Evolutionary conservation across 208 protist species (phyloP).

Genomic region (Trypanosoma platydactyli): DNA sequence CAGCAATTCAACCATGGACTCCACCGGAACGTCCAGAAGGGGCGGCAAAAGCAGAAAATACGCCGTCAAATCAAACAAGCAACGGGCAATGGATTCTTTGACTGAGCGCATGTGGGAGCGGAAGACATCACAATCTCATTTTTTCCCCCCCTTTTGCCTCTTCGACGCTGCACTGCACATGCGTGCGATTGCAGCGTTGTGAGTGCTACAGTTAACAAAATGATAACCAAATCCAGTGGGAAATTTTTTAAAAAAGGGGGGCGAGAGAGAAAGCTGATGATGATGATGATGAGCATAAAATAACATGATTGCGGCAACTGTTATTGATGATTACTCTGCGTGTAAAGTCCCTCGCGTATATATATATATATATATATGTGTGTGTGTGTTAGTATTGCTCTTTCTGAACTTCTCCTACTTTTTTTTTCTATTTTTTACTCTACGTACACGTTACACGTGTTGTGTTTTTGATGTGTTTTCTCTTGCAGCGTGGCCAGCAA

Average conservation of each 20-base stretch:
- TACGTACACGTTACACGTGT: neutral
- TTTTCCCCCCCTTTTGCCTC: too few species aligned
- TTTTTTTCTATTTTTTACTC: constrained; percentile 21
- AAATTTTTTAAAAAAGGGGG: neutral
- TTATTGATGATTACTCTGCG: too few species aligned
- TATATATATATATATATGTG: too few species aligned
- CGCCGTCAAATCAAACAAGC: constrained; percentile 70
- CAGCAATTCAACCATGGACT: constrained; percentile 71
- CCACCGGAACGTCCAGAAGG: constrained; percentile 88
- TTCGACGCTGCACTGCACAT: too few species aligned
- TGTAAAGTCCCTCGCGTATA: too few species aligned
- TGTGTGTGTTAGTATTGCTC: neutral
- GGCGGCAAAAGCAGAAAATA: constrained; percentile 79
- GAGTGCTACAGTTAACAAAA: neutral
- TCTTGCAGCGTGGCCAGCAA: neutral
- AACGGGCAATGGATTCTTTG: constrained; percentile 52
- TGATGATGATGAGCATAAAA: too few species aligned
- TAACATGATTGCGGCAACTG: too few species aligned
- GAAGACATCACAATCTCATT: too few species aligned
- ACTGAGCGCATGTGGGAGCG: constrained; percentile 4
- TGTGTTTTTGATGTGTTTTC: neutral
- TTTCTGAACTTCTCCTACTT: neutral
- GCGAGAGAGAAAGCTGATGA: neutral
- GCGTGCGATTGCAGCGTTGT: too few species aligned
- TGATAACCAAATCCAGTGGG: neutral